Evolutionary conservation across 2,329 filamentous ascomycete genomes (phyloP), one percentile per base, ranked within the genome.

Genomic region (Cadophora sp.): DNA sequence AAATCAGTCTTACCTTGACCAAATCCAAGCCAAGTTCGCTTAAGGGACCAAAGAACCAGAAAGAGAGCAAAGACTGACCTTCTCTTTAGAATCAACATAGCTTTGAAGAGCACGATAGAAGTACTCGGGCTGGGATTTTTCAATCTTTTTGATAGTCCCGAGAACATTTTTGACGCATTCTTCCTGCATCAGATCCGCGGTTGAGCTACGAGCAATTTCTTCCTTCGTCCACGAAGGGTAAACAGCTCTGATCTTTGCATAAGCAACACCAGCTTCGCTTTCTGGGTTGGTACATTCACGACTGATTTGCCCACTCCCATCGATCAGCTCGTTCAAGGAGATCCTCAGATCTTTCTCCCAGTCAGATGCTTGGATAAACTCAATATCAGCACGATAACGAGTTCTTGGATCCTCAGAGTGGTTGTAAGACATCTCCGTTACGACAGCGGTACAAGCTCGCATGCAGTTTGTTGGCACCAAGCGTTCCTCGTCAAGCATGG

Each of bases 401-500:
- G 56, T 34, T 3, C 22, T 50, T 0, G 74, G 68, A 34, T 81
- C 76, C 0, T 76, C 71, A 66, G 74, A 79, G 12, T 77, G 60
- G 59, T 83, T 84, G 75, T 78, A 83, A 0, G 80, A 81, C 6
- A 84, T 77, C 68, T 83, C 81, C 0, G 81, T 83, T 1, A 84
- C 81, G 1, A 83, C 82, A 16, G 81, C 80, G 0, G 83, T 84
- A 55, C 82, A 83, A 9, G 82, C 83, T 40, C 81, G 76, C 81
- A 84, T 83, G 71, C 80, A 83, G 58, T 83, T 84, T 0, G 81
- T 83, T 0, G 82, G 82, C 0, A 84, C 79, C 1, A 84, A 74
- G 3, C 79, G 78, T 69, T 84, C 81, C 70, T 84, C 81, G 43
- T 83, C 81, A 1, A 84, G 76, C 66, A 85, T 24, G 12, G 72